phyloP scores from a whole-genome alignment of 495 filamentous ascomycete genomes.

The Penicillium chermesinum region DNA sequence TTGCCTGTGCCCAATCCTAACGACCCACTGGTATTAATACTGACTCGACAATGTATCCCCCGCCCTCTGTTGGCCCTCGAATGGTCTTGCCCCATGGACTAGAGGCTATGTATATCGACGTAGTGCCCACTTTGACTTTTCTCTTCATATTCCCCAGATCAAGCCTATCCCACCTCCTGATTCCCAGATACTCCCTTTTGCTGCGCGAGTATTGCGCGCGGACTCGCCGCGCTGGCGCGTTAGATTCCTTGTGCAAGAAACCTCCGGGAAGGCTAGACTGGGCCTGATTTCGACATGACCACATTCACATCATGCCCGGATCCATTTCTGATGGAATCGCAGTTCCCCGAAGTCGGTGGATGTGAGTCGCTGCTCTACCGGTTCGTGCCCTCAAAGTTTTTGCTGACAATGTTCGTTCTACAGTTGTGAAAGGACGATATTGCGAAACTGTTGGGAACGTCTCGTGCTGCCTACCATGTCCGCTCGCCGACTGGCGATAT shows the following conservation, averaged over 20 bases:
- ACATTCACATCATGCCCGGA: conserved; percentile 51
- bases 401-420: not conserved
- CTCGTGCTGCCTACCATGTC: conserved; percentile 86
- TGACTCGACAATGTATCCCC: not conserved
- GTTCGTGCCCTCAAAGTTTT: not conserved
- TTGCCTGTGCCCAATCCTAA: not conserved
- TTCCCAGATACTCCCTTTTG: conserved; percentile 7
- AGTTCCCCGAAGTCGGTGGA: conserved; percentile 57
- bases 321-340: conserved; percentile 58
- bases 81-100: not conserved
- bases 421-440: conserved; percentile 65
- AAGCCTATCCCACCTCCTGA: not conserved
- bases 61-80: not conserved
- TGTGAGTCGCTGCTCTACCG: conserved; percentile 45
- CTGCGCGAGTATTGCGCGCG: conserved; percentile 7
- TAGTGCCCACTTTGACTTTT: conserved; percentile 10
- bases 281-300: conserved; percentile 12
- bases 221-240: conserved; percentile 28
- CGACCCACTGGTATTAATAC: not conserved
- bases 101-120: conserved; percentile 12
- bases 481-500: conserved; percentile 78
- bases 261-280: conserved; percentile 15
- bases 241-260: conserved; percentile 3
- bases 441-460: conserved; percentile 49
- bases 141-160: conserved; percentile 1